Base-by-base conservation (phyloP, 805 yeast species). In the Schwanniomyces yamadae region DNA sequence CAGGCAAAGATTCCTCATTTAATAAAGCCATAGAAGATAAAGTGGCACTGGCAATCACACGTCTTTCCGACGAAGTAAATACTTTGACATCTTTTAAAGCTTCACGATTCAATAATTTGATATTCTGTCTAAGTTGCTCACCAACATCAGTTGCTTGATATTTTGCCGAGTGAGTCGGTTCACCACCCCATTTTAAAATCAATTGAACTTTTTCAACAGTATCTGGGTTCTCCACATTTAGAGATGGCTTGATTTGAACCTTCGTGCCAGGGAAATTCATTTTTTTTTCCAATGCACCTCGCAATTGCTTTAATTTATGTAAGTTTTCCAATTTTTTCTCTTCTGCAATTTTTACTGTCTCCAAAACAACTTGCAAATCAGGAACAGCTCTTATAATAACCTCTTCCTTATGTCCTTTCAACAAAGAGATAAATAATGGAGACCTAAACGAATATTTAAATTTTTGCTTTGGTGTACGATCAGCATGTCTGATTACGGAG, bases 111-210 rank as follows among this genome's bases (percentile, higher is more conserved):
- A 93, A 71, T 40, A 93, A 71, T 54, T 86, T 82, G 49, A 89
- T 76, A 59, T 93, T 95, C 57, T 91, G 96, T 53, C 99, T 80
- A 66, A 85, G 75, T 61, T 90, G 96, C 55, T 91, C 98, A 35
- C 99, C 99, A 13, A 93, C 77, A 60, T 93, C 99, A 19, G 82
- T 76, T 1, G 96, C 95, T 64, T 93, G 99, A 57, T 88, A 85
- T 44, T 82, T 77, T 2, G 98, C 97, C 8, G 97, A 89, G 59
- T 93, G 99, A 1, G 99, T 93, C 5, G 99, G 97, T 61, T 93
- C 99, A 45, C 99, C 99, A 50, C 99, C 99, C 99, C 99, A 93
- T 59, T 93, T 93, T 50, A 93, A 70, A 43, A 93, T 95, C 44
- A 93, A 81, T 61, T 93, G 99, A 16, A 91, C 97, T 57, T 93